Base-by-base conservation (phyloP, 208 protist genomes). In the Wallacemonas sp. region DNA sequence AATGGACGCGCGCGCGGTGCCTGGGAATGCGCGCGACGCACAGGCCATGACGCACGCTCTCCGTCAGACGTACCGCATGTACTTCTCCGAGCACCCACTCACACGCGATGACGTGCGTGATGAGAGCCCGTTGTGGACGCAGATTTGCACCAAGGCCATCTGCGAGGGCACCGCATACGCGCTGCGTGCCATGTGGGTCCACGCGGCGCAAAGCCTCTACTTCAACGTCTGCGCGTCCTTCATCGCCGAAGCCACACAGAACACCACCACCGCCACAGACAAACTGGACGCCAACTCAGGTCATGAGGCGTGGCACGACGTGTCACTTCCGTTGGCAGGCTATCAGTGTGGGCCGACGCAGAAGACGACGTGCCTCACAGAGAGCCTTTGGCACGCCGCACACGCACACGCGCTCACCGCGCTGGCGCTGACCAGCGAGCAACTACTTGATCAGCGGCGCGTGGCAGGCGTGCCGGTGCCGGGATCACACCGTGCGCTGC, bases 201-300 rank as follows among this genome's bases (percentile, higher is more conserved):
- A 93, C 60, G 84, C 85, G 0, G 90, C 74, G 1, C 90, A 95
- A 54, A 92, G 87, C 54, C 69, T 83, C 26, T 85, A 89, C 66
- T 95, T 95, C 58, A 95, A 95, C 65, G 17, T 83, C 5, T 41
- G 70, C 29, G 78, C 86, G 34, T 87, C 79, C 6, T 73, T 63
- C 36, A 29, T 87, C 16, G 68, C 58, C 5, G 26, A 43, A 14
- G 4, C 11, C 41, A 33, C 38, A 23, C 49, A 39, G 41, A 9
- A 24, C 9, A 32, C 24, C 17, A 12, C 34, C 34, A 12, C 34
- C 8, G 8, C 12, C 8, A 16, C 34, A 38, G 34, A 38, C 4
- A 12, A 12, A 38, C 41, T 17, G 19, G 8, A 27, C 12, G n/a
- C n/a, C n/a, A n/a, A n/a, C n/a, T n/a, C n/a, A n/a, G n/a, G n/a